Base-by-base conservation (phyloP, 306 rosid genomes). In the Abrus precatorius region DNA sequence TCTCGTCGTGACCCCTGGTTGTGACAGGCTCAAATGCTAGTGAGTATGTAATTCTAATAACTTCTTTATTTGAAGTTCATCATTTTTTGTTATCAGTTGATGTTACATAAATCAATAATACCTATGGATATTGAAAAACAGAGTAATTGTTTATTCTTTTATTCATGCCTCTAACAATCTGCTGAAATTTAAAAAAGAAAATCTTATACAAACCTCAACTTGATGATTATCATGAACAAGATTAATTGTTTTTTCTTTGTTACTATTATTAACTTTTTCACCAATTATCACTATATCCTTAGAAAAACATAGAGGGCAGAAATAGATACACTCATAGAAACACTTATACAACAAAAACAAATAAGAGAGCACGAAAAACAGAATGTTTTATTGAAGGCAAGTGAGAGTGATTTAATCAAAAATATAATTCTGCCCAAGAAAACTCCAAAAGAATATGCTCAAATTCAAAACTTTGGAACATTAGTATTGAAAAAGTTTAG, bases 201-300 rank as follows among this genome's bases (percentile, higher is more conserved):
- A 77, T 76, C 48, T 63, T 74, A 70, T 79, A 83, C 89, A 65
- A 80, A 92, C 98, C 97, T 82, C 44, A 68, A 60, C 54, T 57
- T 69, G 82, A 75, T 76, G 85, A 88, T 85, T 83, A 75, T 12
- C 92, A 14, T 69, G 79, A 84, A 71, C 13, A 44, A 75, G 57
- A 68, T 66, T 57, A 74, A 83, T 47, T 53, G 81, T 82, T 88
- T 95, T 92, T 66, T 91, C 97, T 74, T 93, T 93, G 62, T 54
- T 78, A 74, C 57, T 80, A 63, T 50, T 69, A 72, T 74, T 70
- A 85, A 83, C 68, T 30, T 52, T 81, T 49, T 91, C 91, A 10
- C 84, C 89, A 72, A 89, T 79, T 50, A 85, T 67, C 86, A 87
- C 61, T 77, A 88, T 80, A 65, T 77, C 90, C 13, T 79, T 82